Conservation (phyloP, 2,329 filamentous ascomycete species). For the Pyrenophora teres region DNA sequence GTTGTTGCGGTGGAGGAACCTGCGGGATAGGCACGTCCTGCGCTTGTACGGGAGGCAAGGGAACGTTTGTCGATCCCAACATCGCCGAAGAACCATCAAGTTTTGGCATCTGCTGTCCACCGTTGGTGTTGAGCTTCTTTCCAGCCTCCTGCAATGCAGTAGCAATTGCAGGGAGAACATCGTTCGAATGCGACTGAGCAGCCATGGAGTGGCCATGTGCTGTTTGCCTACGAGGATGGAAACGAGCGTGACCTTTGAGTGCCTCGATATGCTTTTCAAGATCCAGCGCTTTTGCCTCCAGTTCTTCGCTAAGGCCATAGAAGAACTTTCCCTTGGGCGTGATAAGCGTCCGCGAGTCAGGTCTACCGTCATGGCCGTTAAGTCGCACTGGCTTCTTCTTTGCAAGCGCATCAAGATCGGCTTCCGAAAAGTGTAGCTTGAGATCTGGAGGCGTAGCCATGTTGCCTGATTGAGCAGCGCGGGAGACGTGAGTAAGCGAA, state of each 20-base stretch:
- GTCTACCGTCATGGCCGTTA: conserved; percentile 49
- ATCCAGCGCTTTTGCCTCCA: conserved; percentile 72
- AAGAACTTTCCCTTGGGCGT: conserved; percentile 78
- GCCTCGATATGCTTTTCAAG: conserved; percentile 61
- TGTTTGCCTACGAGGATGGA: conserved; percentile 35
- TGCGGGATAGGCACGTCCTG: conserved; percentile 23
- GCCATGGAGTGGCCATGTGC: conserved; percentile 18
- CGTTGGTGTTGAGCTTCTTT: conserved; percentile 38
- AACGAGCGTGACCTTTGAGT: conserved; percentile 34
- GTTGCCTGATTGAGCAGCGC: conserved; percentile 22
- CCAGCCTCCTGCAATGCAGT: conserved; percentile 45
- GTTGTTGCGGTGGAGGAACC: conserved; percentile 25
- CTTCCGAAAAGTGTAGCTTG: conserved; percentile 46
- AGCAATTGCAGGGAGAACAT: conserved; percentile 43
- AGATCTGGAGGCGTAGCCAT: conserved; percentile 41
- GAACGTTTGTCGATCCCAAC: conserved; percentile 28
- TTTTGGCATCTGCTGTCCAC: conserved; percentile 32
- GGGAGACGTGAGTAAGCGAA: conserved; percentile 39
- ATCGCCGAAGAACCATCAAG: conserved; percentile 30
- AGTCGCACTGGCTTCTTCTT: conserved; percentile 60
- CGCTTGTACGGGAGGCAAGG: conserved; percentile 31
- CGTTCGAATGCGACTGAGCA: conserved; percentile 30
- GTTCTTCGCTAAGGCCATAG: conserved; percentile 69
- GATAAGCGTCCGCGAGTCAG: conserved; percentile 66
- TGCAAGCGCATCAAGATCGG: conserved; percentile 55